Conservation (phyloP, 805 yeast species). For the Metschnikowia santaceciliae region DNA sequence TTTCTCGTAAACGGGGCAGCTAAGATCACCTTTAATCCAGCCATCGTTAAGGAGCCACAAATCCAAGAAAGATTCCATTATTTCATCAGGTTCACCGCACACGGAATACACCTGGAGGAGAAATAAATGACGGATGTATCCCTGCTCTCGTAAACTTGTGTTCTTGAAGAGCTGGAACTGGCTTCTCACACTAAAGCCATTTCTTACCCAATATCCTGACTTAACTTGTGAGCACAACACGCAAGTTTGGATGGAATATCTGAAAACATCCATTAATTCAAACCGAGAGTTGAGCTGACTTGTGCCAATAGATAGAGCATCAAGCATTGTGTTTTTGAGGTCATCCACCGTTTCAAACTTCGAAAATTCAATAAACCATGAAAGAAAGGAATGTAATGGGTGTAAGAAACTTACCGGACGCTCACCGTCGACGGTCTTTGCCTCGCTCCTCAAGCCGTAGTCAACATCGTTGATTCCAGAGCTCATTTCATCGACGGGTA, state of each 20-base stretch:
- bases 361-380: slow-evolving; percentile 65
- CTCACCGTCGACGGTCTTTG: slow-evolving; percentile 13
- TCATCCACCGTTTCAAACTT: slow-evolving; percentile 22
- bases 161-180: slow-evolving; percentile 78
- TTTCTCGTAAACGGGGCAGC: slow-evolving; percentile 34
- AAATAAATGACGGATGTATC: slow-evolving; percentile 74
- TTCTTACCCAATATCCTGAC: slow-evolving; percentile 91
- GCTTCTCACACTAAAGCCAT: slow-evolving; percentile 75
- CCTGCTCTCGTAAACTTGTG: slow-evolving; percentile 76
- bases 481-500: not conserved
- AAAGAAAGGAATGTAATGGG: slow-evolving; percentile 70
- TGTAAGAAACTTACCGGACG: slow-evolving; percentile 68
- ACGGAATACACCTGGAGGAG: slow-evolving; percentile 63
- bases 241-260: slow-evolving; percentile 71
- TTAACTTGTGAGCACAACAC: slow-evolving; percentile 81
- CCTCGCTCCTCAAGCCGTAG: slow-evolving; percentile 14
- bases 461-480: slow-evolving; percentile 11
- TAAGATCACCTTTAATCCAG: slow-evolving; percentile 17
- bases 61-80: slow-evolving; percentile 53
- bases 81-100: slow-evolving; percentile 48
- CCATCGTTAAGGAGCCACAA: slow-evolving; percentile 62
- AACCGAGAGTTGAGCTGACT: not conserved
- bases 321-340: not conserved
- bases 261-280: slow-evolving; percentile 43
- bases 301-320: not conserved